Evolutionary conservation across 2,329 filamentous ascomycete species (phyloP).

Genomic region (Nothomitra cinnamomea): DNA sequence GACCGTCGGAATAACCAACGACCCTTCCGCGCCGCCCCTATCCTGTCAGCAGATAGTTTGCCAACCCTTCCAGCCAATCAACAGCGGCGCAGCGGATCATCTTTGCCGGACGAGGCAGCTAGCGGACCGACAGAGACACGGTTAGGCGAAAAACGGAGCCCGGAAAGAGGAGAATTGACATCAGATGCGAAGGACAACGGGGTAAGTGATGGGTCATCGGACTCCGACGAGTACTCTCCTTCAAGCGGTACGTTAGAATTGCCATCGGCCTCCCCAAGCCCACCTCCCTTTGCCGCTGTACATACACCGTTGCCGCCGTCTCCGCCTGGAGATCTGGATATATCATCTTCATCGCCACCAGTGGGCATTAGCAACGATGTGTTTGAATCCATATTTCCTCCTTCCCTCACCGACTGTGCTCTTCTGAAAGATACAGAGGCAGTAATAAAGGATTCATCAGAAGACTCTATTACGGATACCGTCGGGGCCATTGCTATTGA

Average conservation of each 20-base stretch:
- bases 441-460: conserved; percentile 4
- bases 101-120: too few relatives aligned
- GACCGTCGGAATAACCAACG: background rate
- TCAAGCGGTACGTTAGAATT: conserved; percentile 14
- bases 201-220: conserved; percentile 21
- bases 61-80: background rate
- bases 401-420: background rate
- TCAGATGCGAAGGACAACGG: background rate
- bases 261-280: conserved; percentile 13
- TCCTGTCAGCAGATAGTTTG: background rate
- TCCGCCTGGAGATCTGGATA: background rate
- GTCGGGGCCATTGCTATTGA: conserved; percentile 94
- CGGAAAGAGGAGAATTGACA: background rate
- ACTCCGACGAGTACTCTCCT: conserved; percentile 14
- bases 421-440: background rate
- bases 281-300: conserved; percentile 6
- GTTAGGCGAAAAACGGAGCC: background rate
- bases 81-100: too few relatives aligned
- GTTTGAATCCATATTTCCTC: background rate
- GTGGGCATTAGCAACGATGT: background rate
- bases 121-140: too few relatives aligned
- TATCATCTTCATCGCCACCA: background rate
- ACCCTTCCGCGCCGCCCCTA: background rate
- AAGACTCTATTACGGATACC: conserved; percentile 71
- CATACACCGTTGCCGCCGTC: conserved; percentile 3